Evolutionary conservation across 1,139 yeast species (phyloP), one percentile per base, ranked within the genome.

Genomic region (Kurtzmaniella quercitrusa): DNA sequence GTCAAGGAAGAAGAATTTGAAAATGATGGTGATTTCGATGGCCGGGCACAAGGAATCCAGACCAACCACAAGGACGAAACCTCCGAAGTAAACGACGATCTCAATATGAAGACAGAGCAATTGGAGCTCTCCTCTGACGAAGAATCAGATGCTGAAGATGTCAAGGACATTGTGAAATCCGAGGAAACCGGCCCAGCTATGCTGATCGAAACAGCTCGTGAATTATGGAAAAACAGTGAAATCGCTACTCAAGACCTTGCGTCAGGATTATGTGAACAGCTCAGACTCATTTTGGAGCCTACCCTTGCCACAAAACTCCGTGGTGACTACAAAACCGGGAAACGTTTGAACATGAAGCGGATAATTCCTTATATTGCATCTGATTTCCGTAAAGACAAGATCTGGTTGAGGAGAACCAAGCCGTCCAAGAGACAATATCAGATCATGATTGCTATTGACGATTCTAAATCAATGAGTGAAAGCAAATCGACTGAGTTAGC

Each of bases 291-390:
- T 57, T 71, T 94, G 55, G 98, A 93, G 59, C 99, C 99, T 5
- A 93, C 98, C 0, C 71, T 88, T 50, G 95, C 97, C 12, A 93
- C 98, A 2, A 93, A 93, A 62, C 73, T 94, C 47, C 82, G 81
- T 51, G 99, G 99, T 56, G 98, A 94, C 63, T 94, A 89, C 66
- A 90, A 91, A 65, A 91, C 98, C 1, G 99, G 99, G 63, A 94
- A 94, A 64, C 76, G 98, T 52, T 77, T 94, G 58, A 94, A 94
- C 65, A 91, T 94, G 98, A 93, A 91, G 73, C 76, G 98, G 53
- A 94, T 94, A 54, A 93, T 94, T 57, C 96, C 98, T 12, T 94
- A 93, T 65, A 93, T 94, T 70, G 98, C 99, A 1, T 87, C 96
- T 41, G 96, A 91, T 58, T 94, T 90, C 79, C 83, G 96, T 58